These are phyloP conservation scores for Trifolium subterraneum DNA, from an alignment of 306 rosid genomes.

Conservation along the genomic window DNA sequence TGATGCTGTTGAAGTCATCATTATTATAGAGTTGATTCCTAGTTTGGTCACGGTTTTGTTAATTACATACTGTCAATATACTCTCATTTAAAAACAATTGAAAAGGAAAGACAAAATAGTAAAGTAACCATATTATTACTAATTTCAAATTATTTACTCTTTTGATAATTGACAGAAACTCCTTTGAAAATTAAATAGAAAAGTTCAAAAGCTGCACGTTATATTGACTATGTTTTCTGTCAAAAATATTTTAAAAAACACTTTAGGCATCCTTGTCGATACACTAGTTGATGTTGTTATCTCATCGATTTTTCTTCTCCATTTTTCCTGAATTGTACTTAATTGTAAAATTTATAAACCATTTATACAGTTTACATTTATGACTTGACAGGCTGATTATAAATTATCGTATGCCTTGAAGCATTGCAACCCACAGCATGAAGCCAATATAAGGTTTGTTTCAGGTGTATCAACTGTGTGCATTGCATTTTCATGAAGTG, in stretches of 20 bases:
- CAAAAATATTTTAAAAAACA: not conserved
- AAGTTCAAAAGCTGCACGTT: not conserved
- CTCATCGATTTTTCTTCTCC: not conserved
- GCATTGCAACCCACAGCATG: constrained; percentile 79
- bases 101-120: not conserved
- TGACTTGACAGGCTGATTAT: constrained; percentile 83
- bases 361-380: constrained; percentile 36
- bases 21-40: not conserved
- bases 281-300: no score
- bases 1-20: not conserved
- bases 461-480: constrained; percentile 58
- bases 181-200: constrained; percentile 5
- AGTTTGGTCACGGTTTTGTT: not conserved
- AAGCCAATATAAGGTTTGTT: constrained; percentile 95
- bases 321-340: constrained; percentile 28
- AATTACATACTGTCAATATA: constrained; percentile 7
- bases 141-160: constrained; percentile 20
- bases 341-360: not conserved
- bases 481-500: constrained; percentile 44
- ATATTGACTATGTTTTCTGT: not conserved
- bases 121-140: constrained; percentile 26
- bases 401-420: constrained; percentile 88
- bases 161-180: constrained; percentile 1
- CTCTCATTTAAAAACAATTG: not conserved
- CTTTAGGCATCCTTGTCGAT: no score